Evolutionary conservation across 2,329 filamentous ascomycete genomes (phyloP), one percentile per base, ranked within the genome.

Genomic region (Claviceps humidiphila): DNA sequence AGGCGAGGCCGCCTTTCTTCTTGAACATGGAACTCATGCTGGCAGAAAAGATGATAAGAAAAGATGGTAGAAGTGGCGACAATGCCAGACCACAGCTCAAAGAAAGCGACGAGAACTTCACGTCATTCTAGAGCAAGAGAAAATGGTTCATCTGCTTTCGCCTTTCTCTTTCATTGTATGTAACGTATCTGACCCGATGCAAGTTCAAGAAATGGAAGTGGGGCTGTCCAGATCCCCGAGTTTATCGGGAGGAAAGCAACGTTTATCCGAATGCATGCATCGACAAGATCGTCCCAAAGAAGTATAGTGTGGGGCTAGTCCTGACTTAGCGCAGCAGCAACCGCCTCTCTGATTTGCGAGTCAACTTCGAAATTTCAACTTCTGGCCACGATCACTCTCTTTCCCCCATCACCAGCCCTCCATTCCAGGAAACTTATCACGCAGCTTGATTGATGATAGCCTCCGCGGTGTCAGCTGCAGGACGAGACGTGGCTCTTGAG

Each of bases 1-100:
- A 87, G 69, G 74, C 74, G 53, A 74, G 70, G 59, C 74, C 74
- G 61, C 72, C 74, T 59, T 75, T 72, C 68, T 87, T 85, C 70
- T 86, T 86, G 66, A 84, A 75, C 70, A 84, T 84, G 55, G 74
- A 77, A 69, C 77, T 81, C 73, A 85, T 84, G 59, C 69, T 74
- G 69, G 53, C 14, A 13, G 30, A 37, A 37, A 6, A 30, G 14
- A 20, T 3, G 44, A 47, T 45, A 22, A 45, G 42, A 22, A 34
- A 48, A 13, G 2, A 45, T 39, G 26, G 38, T 26, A 17, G 8
- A n/a, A 16, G 13, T n/a, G 16, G 8, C 20, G 20, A 24, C 3
- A 14, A 20, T 34, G 5, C 14, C 26, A 41, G 39, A 40, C 26
- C 38, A 47, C 34, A n/a, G 2, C 26, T 39, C 34, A 9, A 17